Conservation (phyloP, 2,329 filamentous ascomycete species). For the Pseudogymnoascus sp. region DNA sequence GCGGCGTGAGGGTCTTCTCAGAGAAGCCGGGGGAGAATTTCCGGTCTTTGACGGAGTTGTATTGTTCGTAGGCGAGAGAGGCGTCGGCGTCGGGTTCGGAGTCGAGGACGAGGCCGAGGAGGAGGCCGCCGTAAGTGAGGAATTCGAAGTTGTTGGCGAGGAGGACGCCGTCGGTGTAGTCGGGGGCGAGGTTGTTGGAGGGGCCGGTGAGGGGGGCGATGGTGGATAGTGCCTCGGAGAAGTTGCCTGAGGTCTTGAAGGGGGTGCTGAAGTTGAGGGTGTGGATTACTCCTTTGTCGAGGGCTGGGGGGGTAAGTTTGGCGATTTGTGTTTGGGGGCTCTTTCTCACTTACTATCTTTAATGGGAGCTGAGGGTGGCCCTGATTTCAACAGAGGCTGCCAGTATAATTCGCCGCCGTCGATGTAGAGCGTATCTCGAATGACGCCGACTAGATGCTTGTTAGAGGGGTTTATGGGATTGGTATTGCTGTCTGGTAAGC, state of each 20-base stretch:
- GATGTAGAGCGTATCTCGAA: conserved; percentile 56
- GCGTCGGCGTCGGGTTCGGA: conserved; percentile 36
- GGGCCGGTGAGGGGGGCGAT: conserved; percentile 35
- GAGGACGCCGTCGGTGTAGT: conserved; percentile 55
- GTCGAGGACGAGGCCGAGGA: conserved; percentile 16
- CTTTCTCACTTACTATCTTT: conserved; percentile 36
- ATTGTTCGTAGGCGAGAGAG: conserved; percentile 44
- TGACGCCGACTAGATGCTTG: conserved; percentile 39
- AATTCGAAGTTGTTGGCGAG: conserved; percentile 57
- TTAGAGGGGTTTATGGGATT: conserved; percentile 17
- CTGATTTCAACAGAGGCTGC: conserved; percentile 42
- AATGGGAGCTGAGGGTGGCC: conserved; percentile 24
- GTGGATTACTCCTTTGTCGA: conserved; percentile 42
- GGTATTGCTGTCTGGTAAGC: conserved; percentile 10
- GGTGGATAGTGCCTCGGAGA: conserved; percentile 41
- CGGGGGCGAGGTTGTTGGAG: conserved; percentile 45
- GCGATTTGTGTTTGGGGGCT: background rate
- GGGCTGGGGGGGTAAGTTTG: conserved; percentile 37
- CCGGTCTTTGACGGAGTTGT: conserved; percentile 39
- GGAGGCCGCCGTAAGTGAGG: conserved; percentile 55
- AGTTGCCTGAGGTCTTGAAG: conserved; percentile 46
- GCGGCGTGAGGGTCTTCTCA: conserved; percentile 33
- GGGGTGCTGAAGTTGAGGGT: conserved; percentile 50
- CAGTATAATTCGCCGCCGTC: conserved; percentile 54
- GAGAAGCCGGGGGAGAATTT: conserved; percentile 39